Conservation (phyloP, 2,329 filamentous ascomycete genomes). For the Epicoccum nigrum region DNA sequence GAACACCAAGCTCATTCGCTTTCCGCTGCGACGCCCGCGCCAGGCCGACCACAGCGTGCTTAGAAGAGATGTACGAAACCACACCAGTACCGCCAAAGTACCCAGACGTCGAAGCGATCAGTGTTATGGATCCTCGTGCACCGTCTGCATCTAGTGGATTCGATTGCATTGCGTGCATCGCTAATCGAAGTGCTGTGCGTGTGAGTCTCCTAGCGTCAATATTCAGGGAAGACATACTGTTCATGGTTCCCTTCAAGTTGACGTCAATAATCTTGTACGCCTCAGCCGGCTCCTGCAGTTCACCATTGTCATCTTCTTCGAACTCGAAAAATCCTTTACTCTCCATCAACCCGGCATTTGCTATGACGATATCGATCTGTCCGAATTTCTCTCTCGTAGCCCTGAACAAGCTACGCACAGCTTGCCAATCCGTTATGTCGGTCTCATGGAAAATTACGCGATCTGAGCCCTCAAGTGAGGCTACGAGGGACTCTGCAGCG, state of each 20-base stretch:
- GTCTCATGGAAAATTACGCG: slow-evolving; percentile 47
- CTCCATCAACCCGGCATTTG: slow-evolving; percentile 53
- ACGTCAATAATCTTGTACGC: slow-evolving; percentile 45
- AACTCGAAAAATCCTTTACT: slow-evolving; percentile 41
- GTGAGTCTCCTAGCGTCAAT: neutral
- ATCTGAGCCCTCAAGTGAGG: slow-evolving; percentile 30
- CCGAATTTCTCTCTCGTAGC: slow-evolving; percentile 42
- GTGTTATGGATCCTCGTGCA: slow-evolving; percentile 46
- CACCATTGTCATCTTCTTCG: slow-evolving; percentile 39
- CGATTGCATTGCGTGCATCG: slow-evolving; percentile 43
- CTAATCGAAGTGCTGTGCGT: slow-evolving; percentile 30
- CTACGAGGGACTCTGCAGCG: slow-evolving; percentile 39
- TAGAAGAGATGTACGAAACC: slow-evolving; percentile 52
- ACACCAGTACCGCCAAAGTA: slow-evolving; percentile 54
- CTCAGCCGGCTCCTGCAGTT: slow-evolving; percentile 35
- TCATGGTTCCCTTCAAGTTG: slow-evolving; percentile 54
- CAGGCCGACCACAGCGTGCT: slow-evolving; percentile 52
- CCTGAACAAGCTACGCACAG: slow-evolving; percentile 47
- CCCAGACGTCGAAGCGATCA: slow-evolving; percentile 52
- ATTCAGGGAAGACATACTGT: slow-evolving; percentile 40
- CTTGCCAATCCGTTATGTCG: slow-evolving; percentile 46
- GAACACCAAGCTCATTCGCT: slow-evolving; percentile 45
- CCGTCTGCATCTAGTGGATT: slow-evolving; percentile 34
- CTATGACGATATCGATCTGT: slow-evolving; percentile 49
- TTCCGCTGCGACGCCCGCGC: slow-evolving; percentile 47